These are phyloP conservation scores for Ilex paraguariensis DNA, from an alignment of 305 asterid species.

Conservation along the genomic window DNA sequence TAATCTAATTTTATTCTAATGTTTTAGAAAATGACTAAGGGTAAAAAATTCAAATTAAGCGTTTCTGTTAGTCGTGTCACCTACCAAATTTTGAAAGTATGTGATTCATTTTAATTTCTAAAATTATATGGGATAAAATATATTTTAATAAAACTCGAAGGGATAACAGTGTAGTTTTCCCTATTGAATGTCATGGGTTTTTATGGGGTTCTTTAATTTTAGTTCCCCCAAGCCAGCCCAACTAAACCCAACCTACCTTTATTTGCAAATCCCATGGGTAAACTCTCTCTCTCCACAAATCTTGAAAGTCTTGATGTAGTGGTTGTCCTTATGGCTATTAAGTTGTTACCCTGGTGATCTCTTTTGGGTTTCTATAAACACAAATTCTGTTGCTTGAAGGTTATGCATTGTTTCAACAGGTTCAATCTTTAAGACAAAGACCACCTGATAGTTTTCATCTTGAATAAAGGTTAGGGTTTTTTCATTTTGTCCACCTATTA, in stretches of 20 bases:
- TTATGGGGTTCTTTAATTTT: neutral
- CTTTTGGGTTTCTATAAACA: neutral
- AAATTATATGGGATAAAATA: too few species aligned
- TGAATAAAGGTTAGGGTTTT: conserved; percentile 2
- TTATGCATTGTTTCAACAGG: neutral
- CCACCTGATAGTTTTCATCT: neutral
- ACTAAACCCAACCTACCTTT: conserved; percentile 31
- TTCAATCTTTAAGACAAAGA: neutral
- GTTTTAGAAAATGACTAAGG: too few species aligned
- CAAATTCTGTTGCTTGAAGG: neutral
- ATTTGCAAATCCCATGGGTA: conserved; percentile 15
- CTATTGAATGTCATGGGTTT: too few species aligned
- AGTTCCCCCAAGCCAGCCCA: conserved; percentile 41
- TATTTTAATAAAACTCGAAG: neutral
- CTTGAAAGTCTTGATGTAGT: neutral
- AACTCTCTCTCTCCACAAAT: neutral
- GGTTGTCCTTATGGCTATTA: neutral
- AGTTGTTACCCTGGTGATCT: neutral
- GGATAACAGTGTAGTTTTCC: too few species aligned
- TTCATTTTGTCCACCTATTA: conserved; percentile 1
- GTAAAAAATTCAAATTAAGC: too few species aligned
- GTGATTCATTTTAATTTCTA: neutral
- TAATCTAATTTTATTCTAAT: too few species aligned
- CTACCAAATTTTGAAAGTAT: too few species aligned
- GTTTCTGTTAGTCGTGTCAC: too few species aligned